Base-by-base conservation (phyloP, 352 stramenopile genomes). In the Phytophthora capsici region DNA sequence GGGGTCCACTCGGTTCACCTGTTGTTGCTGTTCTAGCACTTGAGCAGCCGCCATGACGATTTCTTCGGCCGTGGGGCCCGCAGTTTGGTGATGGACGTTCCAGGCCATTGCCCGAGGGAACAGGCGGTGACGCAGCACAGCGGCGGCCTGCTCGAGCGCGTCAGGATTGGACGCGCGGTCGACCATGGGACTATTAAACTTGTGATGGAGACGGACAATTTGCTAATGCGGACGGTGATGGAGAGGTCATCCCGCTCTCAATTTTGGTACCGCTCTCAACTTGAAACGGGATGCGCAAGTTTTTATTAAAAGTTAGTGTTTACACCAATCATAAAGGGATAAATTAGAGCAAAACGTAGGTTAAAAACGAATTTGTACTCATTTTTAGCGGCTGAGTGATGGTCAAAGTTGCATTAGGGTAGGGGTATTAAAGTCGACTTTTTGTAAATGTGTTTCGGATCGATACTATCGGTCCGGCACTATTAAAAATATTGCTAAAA, bases 91-190 rank as follows among this genome's bases (percentile, higher is more conserved):
- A 20, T 62, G 63, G 13, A 80, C 66, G 47, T 76, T 77, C 77
- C 77, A 89, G 40, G 77, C 80, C 80, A 89, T 89, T 37, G 77
- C 80, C 17, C 80, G 75, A 13, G 80, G 80, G 65, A 89, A 89
- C 40, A 89, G 58, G 8, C 80, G 80, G 56, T 89, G 80, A 50
- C 75, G 77, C 63, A 89, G 62, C 43, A 78, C 57, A 26, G 57
- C 53, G 13, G 66, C 63, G 23, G 58, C 55, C 48, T 73, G 63
- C 43, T 62, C 51, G 9, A 66, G 44, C 22, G 62, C 67, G 13
- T 56, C 64, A 2, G 53, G 22, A 36, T 57, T 38, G 28, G 41
- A 48, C 14, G 19, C 46, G 20, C 12, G 37, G 28, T 68, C 22
- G 23, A 13, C 40, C 57, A 68, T 68, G 8, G 12, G 10, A 10